Evolutionary conservation across 2,329 filamentous ascomycete genomes (phyloP), one percentile per base, ranked within the genome.

Genomic region (Phyllosticta citrichinensis): DNA sequence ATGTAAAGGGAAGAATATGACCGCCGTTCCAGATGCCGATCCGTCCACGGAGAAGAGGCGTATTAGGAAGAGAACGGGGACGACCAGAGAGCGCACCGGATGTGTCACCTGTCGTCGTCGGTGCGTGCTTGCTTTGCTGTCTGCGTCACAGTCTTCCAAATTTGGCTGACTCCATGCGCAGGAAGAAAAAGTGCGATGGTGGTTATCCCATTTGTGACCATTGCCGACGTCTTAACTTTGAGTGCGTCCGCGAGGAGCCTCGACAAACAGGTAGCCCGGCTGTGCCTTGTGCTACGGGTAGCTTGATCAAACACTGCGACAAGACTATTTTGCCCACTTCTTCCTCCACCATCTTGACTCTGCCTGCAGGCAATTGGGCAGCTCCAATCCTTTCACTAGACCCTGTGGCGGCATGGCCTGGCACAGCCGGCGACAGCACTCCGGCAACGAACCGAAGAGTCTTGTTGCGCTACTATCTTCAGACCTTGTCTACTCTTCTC

Each of bases 51-150:
- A 27, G 20, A 62, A 62, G 24, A 52, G 60, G 8, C 60, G 60
- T 24, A 51, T 62, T 14, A 47, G 56, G 25, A 62, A 62, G 60
- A 55, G 60, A 51, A 62, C 60, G 6, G 60, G 60, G 17, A 62
- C 60, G 9, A 62, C 60, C 33, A 50, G 60, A 54, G 60, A 62
- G 35, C 52, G 60, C 25, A 62, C 60, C 22, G 60, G 60, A n/a
- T 62, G 60, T 25, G 60, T 62, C 14, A 62, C 60, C 12, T 62
- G 60, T 56, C 60, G 60, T 33, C 55, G 60, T 33, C 60, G 60
- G 60, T 62, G 22, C 56, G 60, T 62, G 27, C 11, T 40, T 20
- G 50, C 6, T 27, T 20, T 47, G 11, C 55, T 54, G 17, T 53
- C 12, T 20, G 4, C 27, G 20, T 19, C 27, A 19, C 35, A 17